A percentile compares a stretch with the other conserved stretches of the same genome.
Evolutionary conservation across 2,329 filamentous ascomycete genomes (phyloP).

Genomic region (Botrytis pseudocinerea): DNA sequence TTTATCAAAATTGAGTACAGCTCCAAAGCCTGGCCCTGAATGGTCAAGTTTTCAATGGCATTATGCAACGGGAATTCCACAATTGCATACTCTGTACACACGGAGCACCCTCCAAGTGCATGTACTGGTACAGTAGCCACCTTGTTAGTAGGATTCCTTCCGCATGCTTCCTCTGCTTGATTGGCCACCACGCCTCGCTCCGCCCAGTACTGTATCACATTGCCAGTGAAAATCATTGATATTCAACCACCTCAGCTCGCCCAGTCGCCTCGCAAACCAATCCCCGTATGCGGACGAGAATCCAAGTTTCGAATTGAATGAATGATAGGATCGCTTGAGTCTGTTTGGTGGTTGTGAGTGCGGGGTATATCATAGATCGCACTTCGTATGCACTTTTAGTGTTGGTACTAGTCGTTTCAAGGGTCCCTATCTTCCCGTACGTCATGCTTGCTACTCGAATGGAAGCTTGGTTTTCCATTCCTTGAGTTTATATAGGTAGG

Average conservation of each 20-base stretch:
- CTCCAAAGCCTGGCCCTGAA: not conserved
- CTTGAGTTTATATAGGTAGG: not conserved
- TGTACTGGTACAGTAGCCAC: not conserved
- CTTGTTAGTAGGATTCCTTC: not conserved
- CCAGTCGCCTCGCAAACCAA: not conserved
- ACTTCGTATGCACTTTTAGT: not conserved
- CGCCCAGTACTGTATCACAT: not conserved
- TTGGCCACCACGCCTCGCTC: not conserved
- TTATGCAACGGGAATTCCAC: not conserved
- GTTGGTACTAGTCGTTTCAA: not conserved
- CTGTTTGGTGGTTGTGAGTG: not conserved
- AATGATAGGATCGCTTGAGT: slow-evolving; percentile 1
- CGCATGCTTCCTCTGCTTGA: not conserved
- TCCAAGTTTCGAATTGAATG: slow-evolving; percentile 3
- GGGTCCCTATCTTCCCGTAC: slow-evolving; percentile 1
- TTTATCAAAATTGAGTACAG: not conserved
- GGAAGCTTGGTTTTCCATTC: slow-evolving; percentile 9
- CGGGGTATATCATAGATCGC: not conserved
- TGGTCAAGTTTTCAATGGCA: not conserved
- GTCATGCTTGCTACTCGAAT: slow-evolving; percentile 8
- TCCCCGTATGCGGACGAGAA: not conserved
- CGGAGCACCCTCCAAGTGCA: not conserved
- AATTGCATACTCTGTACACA: not conserved
- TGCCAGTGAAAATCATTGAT: not conserved
- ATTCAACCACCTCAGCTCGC: not conserved